Evolutionary conservation across 225 moss, liverwort and hornwort genomes (phyloP), one percentile per base, ranked within the genome.

Genomic region (Marchantia paleacea): DNA sequence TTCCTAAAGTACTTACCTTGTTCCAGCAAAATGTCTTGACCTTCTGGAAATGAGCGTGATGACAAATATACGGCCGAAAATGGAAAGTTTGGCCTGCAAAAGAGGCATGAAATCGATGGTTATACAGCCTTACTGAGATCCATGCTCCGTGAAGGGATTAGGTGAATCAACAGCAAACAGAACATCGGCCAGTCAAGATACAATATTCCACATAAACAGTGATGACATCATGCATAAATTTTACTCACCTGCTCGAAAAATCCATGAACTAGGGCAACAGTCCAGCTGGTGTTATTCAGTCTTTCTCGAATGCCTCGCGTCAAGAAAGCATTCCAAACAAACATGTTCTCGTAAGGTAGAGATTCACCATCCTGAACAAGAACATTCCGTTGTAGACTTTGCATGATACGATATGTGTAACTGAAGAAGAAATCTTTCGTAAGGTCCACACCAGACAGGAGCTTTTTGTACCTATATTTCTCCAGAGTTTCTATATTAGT

Each of bases 361-460:
- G 86, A 83, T 53, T 89, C 90, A 74, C 90, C 87, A 75, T 88
- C 87, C 73, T 82, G 86, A 53, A 81, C 77, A 78, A 92, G 90
- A 81, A 94, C 93, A 68, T 94, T 97, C 25, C 91, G 86, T 81
- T 97, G 94, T 80, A 97, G 88, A 78, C 81, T 93, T 62, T 91
- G 93, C 97, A 97, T 97, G 69, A 97, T 90, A 57, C 91, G 88
- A 78, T 97, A 97, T 8, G 97, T 97, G 85, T 97, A 97, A 84
- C 93, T 97, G 50, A 97, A 97, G 86, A 89, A 97, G 62, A 94
- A 97, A 75, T 97, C 96, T 78, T 97, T 97, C 18, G 86, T 97
- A 19, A 97, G 92, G 76, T 93, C 93, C 78, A 97, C 90, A 49
- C 94, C 94, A 78, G 91, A 92, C 50, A 97, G 87, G 83, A 97